Evolutionary conservation across 305 asterid genomes (phyloP).

Genomic region (Fraxinus floribunda): DNA sequence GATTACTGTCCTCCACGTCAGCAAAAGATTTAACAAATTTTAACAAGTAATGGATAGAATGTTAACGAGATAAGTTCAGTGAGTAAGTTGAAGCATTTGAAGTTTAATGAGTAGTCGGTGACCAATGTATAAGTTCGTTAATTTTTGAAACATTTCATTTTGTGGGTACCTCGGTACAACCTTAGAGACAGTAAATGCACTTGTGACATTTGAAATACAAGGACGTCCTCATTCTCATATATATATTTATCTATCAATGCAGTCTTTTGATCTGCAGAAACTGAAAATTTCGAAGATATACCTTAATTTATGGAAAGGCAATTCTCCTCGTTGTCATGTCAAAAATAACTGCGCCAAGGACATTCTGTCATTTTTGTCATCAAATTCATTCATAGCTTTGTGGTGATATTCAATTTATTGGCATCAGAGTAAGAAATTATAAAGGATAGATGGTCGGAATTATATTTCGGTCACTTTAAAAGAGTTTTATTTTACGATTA

Average conservation of each 20-base stretch:
- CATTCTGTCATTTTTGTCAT: conserved; percentile 2
- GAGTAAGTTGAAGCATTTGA: too few relatives aligned
- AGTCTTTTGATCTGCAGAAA: not conserved
- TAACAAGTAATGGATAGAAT: too few relatives aligned
- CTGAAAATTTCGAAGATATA: not conserved
- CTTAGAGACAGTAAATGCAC: not conserved
- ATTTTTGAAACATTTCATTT: too few relatives aligned
- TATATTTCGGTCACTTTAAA: not conserved
- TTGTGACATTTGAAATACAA: not conserved
- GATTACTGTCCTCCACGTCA: too few relatives aligned
- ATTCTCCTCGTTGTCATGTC: conserved; percentile 34
- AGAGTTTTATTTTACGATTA: not conserved
- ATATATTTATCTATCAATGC: conserved; percentile 1
- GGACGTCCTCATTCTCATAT: conserved; percentile 25
- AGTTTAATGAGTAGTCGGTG: too few relatives aligned
- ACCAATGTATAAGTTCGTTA: too few relatives aligned
- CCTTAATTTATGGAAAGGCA: conserved; percentile 9
- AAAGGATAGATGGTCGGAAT: not conserved
- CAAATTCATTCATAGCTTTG: not conserved
- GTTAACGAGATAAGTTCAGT: too few relatives aligned
- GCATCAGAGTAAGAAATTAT: not conserved
- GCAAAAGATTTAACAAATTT: too few relatives aligned
- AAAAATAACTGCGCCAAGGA: conserved; percentile 18
- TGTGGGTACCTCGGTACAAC: not conserved
- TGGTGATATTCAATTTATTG: not conserved